phyloP scores from a whole-genome alignment of 1,284 basidiomycete genomes.

The Entoloma clypeatum region DNA sequence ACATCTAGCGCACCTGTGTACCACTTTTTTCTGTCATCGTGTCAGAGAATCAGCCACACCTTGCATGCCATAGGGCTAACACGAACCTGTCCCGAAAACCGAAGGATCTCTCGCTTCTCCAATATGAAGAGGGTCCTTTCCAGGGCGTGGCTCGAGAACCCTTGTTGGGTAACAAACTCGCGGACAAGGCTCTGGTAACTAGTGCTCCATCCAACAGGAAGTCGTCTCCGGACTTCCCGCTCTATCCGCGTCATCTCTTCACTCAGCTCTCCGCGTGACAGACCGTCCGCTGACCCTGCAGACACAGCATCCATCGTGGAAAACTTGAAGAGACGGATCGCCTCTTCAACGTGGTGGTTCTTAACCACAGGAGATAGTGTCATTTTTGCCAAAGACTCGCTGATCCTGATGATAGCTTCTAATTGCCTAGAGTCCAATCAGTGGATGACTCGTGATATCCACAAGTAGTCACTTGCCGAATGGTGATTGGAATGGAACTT shows the following conservation, averaged over 20 bases:
- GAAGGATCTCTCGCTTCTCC: constrained; percentile 93
- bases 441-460: neutral
- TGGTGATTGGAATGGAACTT: constrained; percentile 96
- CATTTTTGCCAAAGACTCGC: constrained; percentile 94
- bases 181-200: constrained; percentile 92
- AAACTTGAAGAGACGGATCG: constrained; percentile 97
- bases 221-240: constrained; percentile 80
- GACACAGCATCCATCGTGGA: constrained; percentile 99
- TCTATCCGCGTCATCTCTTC: constrained; percentile 95
- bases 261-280: constrained; percentile 89
- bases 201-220: constrained; percentile 97
- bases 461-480: constrained; percentile 60
- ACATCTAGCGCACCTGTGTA: constrained; percentile 26
- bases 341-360: constrained; percentile 96
- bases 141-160: constrained; percentile 87
- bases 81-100: constrained; percentile 77
- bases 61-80: constrained; percentile 5
- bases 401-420: constrained; percentile 98
- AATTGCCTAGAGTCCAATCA: constrained; percentile 67
- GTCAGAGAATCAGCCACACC: constrained; percentile 14
- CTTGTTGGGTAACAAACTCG: constrained; percentile 94
- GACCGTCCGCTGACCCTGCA: constrained; percentile 87
- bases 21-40: constrained; percentile 47
- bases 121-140: constrained; percentile 90
- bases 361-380: constrained; percentile 85